Evolutionary conservation across 495 filamentous ascomycete species (phyloP).

Genomic region (Echria macrotheca): DNA sequence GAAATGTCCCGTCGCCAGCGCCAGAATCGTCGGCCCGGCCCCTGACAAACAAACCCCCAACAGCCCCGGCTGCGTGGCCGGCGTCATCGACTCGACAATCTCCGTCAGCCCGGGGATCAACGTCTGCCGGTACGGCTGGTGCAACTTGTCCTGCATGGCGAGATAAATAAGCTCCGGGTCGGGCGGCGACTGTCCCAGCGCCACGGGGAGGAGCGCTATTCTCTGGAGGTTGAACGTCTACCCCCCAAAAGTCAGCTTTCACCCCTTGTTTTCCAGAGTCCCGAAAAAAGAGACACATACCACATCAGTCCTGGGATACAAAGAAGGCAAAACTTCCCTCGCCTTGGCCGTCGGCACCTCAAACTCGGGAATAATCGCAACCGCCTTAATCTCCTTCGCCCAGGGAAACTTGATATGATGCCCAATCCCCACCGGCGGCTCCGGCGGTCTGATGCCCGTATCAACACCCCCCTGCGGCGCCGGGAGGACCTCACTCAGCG

Average conservation of each 20-base stretch:
- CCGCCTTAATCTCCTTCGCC: constrained; percentile 88
- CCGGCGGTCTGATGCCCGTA: constrained; percentile 74
- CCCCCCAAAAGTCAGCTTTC: not conserved
- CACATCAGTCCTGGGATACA: constrained; percentile 72
- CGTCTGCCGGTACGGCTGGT: constrained; percentile 86
- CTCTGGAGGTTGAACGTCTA: constrained; percentile 92
- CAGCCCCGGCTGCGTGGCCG: constrained; percentile 76
- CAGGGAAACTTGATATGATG: constrained; percentile 89
- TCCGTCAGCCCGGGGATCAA: constrained; percentile 90
- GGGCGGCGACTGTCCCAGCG: constrained; percentile 82
- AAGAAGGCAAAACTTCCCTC: constrained; percentile 69
- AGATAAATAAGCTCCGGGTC: constrained; percentile 88
- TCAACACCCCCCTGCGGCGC: constrained; percentile 80
- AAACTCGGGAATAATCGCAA: constrained; percentile 92
- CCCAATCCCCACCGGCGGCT: constrained; percentile 85
- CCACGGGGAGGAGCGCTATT: constrained; percentile 78
- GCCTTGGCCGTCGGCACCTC: constrained; percentile 87
- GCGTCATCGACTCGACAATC: constrained; percentile 80
- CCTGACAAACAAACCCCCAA: constrained; percentile 90
- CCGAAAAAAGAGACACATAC: constrained; percentile 37
- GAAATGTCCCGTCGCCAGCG: constrained; percentile 83
- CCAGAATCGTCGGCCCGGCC: constrained; percentile 90
- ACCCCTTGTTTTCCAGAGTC: not conserved
- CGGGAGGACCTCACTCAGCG: constrained; percentile 88
- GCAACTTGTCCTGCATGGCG: constrained; percentile 96